Evolutionary conservation across 495 filamentous ascomycete species (phyloP).

Genomic region (Neurospora sublineolata): DNA sequence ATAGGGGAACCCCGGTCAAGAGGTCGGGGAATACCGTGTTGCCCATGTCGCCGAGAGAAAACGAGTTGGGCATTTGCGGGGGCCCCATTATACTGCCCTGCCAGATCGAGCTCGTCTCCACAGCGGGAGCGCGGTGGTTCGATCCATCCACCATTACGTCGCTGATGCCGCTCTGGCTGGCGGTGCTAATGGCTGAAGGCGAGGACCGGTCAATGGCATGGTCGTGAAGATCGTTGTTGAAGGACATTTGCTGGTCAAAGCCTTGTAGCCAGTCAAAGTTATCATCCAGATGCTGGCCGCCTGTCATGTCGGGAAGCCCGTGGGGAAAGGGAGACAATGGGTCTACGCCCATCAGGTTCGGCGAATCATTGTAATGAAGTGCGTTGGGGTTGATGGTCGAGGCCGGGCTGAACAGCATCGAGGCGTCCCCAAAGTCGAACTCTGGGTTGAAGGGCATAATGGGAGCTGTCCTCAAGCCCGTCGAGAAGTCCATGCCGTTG

Average conservation of each 20-base stretch:
- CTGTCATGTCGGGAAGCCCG: conserved; percentile 47
- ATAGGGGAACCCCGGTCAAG: conserved; percentile 47
- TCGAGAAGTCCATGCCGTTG: conserved; percentile 42
- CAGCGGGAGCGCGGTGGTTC: conserved; percentile 41
- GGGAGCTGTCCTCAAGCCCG: conserved; percentile 69
- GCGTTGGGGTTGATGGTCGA: conserved; percentile 91
- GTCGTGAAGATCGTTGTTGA: conserved; percentile 54
- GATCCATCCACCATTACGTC: conserved; percentile 85
- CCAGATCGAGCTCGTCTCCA: conserved; percentile 47
- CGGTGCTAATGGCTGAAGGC: conserved; percentile 86
- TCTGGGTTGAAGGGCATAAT: conserved; percentile 58
- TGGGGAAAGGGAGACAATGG: conserved; percentile 63
- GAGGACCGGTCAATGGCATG: conserved; percentile 84
- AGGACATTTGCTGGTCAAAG: conserved; percentile 65
- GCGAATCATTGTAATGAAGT: conserved; percentile 82
- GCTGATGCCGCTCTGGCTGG: conserved; percentile 82
- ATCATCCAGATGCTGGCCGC: conserved; percentile 56
- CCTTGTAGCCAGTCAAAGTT: conserved; percentile 75
- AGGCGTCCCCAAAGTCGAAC: conserved; percentile 54
- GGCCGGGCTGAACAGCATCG: conserved; percentile 53
- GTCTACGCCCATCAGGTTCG: conserved; percentile 59
- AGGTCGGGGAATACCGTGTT: conserved; percentile 48
- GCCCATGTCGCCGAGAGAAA: conserved; percentile 44
- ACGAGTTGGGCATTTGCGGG: conserved; percentile 47
- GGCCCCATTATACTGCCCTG: conserved; percentile 54